A percentile compares a stretch with the other conserved stretches of the same genome.
Conservation (phyloP, 2,329 filamentous ascomycete species). For the Bretziella fagacearum region DNA sequence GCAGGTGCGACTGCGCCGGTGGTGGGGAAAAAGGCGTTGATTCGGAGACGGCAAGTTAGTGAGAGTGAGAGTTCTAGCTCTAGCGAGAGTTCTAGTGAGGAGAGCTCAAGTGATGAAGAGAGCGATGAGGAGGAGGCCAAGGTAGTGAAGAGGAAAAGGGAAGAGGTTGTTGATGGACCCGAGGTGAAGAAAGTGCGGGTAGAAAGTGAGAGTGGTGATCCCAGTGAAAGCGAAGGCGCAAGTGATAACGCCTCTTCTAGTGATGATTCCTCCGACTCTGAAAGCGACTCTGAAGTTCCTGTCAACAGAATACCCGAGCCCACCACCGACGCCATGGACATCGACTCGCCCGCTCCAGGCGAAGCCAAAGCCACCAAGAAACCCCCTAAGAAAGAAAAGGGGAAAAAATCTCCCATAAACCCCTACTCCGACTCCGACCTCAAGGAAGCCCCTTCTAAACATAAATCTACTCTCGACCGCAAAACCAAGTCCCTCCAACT, state of each 20-base stretch:
- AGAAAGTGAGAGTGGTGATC: not conserved
- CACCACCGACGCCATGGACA: slow-evolving; percentile 4
- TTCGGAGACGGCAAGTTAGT: not conserved
- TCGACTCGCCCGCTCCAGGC: not conserved
- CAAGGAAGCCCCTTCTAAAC: slow-evolving; percentile 10
- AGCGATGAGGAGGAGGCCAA: slow-evolving; percentile 7
- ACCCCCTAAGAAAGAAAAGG: slow-evolving; percentile 1
- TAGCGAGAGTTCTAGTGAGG: not conserved
- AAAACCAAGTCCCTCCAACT: slow-evolving; percentile 21
- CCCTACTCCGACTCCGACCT: not conserved
- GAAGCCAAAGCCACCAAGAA: not conserved
- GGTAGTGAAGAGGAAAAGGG: slow-evolving; percentile 19
- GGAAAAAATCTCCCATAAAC: slow-evolving; percentile 1
- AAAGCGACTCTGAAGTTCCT: slow-evolving; percentile 7
- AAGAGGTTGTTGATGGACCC: no score
- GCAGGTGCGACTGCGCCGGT: not conserved
- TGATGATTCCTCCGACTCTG: not conserved
- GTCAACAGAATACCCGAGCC: no score
- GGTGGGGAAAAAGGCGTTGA: not conserved
- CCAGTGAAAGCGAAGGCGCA: not conserved
- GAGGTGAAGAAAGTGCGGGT: slow-evolving; percentile 16
- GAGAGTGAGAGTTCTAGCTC: not conserved
- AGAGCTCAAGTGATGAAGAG: slow-evolving; percentile 14
- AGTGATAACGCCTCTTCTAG: no score
- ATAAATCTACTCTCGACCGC: slow-evolving; percentile 18